Evolutionary conservation across 768 basidiomycete species (phyloP).

Genomic region (Harrya chromipes): DNA sequence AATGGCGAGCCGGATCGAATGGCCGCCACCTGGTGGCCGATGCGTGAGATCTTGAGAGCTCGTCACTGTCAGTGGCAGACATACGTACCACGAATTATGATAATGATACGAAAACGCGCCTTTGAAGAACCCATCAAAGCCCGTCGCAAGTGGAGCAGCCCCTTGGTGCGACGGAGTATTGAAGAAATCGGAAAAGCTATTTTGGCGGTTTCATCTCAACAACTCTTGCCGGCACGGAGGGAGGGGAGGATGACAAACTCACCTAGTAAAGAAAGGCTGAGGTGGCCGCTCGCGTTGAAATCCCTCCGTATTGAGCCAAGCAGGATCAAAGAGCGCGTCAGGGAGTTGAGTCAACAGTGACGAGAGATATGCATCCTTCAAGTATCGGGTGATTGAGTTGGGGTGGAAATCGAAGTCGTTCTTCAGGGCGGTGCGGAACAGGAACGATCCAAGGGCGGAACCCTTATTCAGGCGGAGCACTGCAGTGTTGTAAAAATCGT

Average conservation of each 20-base stretch:
- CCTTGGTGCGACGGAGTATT: conserved; percentile 65
- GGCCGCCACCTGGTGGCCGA: conserved; percentile 77
- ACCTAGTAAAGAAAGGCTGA: conserved; percentile 90
- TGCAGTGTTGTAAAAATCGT: conserved; percentile 92
- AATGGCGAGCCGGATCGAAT: conserved; percentile 85
- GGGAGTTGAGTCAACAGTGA: conserved; percentile 76
- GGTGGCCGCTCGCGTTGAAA: conserved; percentile 89
- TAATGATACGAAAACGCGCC: conserved; percentile 94
- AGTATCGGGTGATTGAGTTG: conserved; percentile 85
- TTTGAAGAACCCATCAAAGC: conserved; percentile 89
- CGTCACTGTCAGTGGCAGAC: conserved; percentile 7
- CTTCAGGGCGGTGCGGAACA: conserved; percentile 89
- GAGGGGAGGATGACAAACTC: conserved; percentile 17
- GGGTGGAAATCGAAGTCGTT: conserved; percentile 95
- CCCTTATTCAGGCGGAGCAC: conserved; percentile 85
- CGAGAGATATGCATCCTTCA: conserved; percentile 78
- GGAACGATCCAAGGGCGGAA: conserved; percentile 85
- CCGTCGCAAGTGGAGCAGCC: conserved; percentile 78
- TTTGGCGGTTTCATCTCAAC: not conserved
- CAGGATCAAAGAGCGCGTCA: conserved; percentile 90
- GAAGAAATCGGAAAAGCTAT: conserved; percentile 81
- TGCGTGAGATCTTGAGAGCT: conserved; percentile 4
- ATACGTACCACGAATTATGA: conserved; percentile 78
- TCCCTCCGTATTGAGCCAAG: conserved; percentile 90
- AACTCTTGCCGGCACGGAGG: not conserved